Evolutionary conservation across 2,329 filamentous ascomycete species (phyloP), one percentile per base, ranked within the genome.

Genomic region (Penicillium sp.): DNA sequence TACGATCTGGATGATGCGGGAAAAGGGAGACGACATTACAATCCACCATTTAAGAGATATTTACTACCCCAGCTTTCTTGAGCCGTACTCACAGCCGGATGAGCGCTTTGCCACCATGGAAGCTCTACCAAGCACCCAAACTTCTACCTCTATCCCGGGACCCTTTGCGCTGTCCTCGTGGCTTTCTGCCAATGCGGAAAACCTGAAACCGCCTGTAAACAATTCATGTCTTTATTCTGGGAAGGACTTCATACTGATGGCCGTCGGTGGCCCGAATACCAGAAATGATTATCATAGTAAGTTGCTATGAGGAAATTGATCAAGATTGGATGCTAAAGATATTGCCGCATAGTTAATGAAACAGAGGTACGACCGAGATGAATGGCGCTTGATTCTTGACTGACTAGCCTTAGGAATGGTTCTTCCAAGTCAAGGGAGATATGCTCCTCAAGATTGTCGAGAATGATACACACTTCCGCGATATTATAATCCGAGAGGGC

Each of bases 201-300:
- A 57, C 19, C 39, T 64, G 19, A 48, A 50, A 11, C 62, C 62
- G 2, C 62, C 62, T 8, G 50, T 62, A 21, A 64, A 62, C 46
- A 62, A 64, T 24, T 48, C 48, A 44, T 64, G 60, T 44, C 55
- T 64, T 10, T 61, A 62, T 33, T 50, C 49, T 2, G 62, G 62
- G 11, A 51, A 61, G 2, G 62, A 64, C n/a, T 64, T 64, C 49
- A 62, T 58, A 9, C 14, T 64, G 43, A 64, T 64, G 62, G 62
- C 57, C 1, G 62, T 64, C 8, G 62, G 62, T 3, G 62, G 60
- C 8, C 62, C 62, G 2, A 64, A 64, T 35, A 55, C 55, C 14
- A 45, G 62, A 1, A 64, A 64, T 55, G 60, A 64, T 14, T 64
- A 62, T 52, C 62, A 64, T 22, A 54, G 62, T 62, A 44, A 37